Evolutionary conservation across 2,329 filamentous ascomycete species (phyloP).

Genomic region (Ceratocystis smalleyi): DNA sequence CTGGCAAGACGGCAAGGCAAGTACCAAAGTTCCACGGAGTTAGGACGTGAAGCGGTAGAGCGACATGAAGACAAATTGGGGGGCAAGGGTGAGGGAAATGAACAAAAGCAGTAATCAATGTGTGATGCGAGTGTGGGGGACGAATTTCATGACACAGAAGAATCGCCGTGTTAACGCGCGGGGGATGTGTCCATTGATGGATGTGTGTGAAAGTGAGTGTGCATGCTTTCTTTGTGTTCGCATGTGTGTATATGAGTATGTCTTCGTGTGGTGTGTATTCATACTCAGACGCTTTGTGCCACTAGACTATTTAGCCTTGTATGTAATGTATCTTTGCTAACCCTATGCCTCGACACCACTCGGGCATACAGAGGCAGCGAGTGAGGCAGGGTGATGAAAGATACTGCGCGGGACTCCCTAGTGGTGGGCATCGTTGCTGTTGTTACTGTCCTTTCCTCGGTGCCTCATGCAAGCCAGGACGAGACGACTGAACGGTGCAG

Average conservation of each 20-base stretch:
- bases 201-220: background rate
- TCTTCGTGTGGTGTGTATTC: background rate
- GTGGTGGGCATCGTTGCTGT: background rate
- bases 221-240: background rate
- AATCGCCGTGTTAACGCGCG: background rate
- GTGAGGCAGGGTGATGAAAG: background rate
- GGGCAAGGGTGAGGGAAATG: background rate
- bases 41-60: background rate
- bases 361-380: too few species aligned
- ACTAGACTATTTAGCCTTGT: background rate
- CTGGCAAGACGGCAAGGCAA: background rate
- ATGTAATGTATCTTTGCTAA: background rate
- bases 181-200: background rate
- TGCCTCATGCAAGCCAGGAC: background rate
- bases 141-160: constrained; percentile 1
- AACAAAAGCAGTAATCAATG: background rate
- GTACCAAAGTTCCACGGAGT: background rate
- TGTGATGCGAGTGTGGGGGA: background rate
- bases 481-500: background rate
- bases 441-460: background rate
- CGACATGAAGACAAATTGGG: background rate
- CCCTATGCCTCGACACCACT: background rate
- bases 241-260: background rate
- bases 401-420: background rate
- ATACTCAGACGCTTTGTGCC: background rate